Percentiles rank a stretch among this genome's conserved stretches.
These are phyloP conservation scores for Dactylella cylindrospora DNA, from an alignment of 2,329 filamentous ascomycete genomes.

Conservation along the genomic window DNA sequence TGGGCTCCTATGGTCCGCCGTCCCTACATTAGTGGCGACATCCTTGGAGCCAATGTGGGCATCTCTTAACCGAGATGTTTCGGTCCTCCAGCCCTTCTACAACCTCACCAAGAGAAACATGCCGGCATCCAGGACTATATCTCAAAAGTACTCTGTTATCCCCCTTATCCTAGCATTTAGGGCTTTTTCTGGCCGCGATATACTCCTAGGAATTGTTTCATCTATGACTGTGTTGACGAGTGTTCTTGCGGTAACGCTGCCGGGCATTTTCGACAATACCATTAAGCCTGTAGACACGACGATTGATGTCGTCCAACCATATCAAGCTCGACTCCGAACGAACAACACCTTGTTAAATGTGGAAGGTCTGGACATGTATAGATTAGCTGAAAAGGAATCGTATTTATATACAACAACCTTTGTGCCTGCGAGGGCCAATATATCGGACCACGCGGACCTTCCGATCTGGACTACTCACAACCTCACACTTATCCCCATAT, in stretches of 20 bases:
- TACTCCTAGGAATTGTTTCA: conserved; percentile 16
- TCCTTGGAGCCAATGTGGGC: conserved; percentile 15
- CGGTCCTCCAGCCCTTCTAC: conserved; percentile 17
- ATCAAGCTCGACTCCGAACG: too few relatives aligned
- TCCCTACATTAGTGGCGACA: conserved; percentile 14
- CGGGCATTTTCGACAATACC: conserved; percentile 19
- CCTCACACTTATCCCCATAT: conserved; percentile 5
- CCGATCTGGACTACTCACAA: conserved; percentile 3
- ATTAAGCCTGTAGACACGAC: too few relatives aligned
- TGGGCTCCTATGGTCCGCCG: conserved; percentile 18
- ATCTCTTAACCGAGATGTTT: conserved; percentile 19
- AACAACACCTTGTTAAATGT: too few relatives aligned
- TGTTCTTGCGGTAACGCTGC: conserved; percentile 16
- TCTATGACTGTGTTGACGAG: conserved; percentile 9
- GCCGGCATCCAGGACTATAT: conserved; percentile 1
- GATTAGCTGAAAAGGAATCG: too few relatives aligned
- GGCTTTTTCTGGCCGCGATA: conserved; percentile 3
- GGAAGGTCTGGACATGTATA: too few relatives aligned
- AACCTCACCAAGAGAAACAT: conserved; percentile 19
- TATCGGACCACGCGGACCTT: not conserved
- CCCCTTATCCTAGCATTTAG: not conserved
- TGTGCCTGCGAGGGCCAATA: conserved; percentile 10
- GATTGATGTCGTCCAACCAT: too few relatives aligned
- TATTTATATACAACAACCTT: too few relatives aligned
- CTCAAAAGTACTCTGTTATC: conserved; percentile 19